Base-by-base conservation (phyloP, 768 basidiomycete species). In the Leccinellum rugosiceps region DNA sequence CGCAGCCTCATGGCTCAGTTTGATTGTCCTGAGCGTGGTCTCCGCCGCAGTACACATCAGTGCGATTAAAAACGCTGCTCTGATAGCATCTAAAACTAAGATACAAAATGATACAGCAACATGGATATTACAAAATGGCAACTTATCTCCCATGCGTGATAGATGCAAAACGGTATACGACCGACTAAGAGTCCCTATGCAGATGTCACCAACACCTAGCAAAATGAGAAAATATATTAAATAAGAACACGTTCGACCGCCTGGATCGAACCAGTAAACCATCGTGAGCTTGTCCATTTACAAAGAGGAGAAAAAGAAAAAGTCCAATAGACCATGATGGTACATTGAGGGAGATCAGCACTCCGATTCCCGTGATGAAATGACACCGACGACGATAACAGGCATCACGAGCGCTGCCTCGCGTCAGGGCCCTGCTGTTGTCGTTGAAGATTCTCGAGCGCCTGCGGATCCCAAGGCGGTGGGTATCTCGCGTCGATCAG, bases 401-500 rank as follows among this genome's bases (percentile, higher is more conserved):
- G 25, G 7, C 4, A 32, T 66, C 44, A 64, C 38, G 52, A 53
- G 53, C 41, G 59, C 7, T 43, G 46, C 17, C 55, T 28, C 57
- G 57, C 52, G 26, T 35, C 58, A 56, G 63, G 1, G 2, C 2
- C 60, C 58, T 47, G 70, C 53, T 71, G 64, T 14, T 71, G 65
- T 50, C 59, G 67, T 47, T 73, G 52, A 28, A 73, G 38, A 41
- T 58, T 65, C 55, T 73, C 70, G 13, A 72, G 60, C 10, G 70
- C 72, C 63, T 79, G 81, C 41, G 74, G 79, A 58, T 86, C 85
- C 85, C 85, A 87, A 32, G 90, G 89, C 1, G 88, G 83, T 11
- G 89, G 90, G 56, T 76, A 75, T 43, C 88, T 78, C 15, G 83
- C 80, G 63, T 92, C 90, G 45, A 83, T 86, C 26, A 92, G 78